phyloP scores from a whole-genome alignment of 768 basidiomycete species.

The Rhodotorula sphaerocarpa region DNA sequence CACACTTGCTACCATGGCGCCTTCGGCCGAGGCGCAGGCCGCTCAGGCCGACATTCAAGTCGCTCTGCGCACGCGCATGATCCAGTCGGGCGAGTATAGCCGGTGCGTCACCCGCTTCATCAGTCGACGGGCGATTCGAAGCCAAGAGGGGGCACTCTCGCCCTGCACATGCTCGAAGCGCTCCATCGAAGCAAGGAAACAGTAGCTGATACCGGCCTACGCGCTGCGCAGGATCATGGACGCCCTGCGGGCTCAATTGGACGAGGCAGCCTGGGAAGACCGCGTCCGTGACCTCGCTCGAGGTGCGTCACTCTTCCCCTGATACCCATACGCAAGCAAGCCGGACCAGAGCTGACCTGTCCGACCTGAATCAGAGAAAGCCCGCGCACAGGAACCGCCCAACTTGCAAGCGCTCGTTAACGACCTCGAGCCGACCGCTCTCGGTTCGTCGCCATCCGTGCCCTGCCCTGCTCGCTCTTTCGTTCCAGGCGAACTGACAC shows the following conservation, averaged over 20 bases:
- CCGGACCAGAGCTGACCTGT: not conserved
- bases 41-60: slow-evolving; percentile 14
- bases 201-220: too few species aligned
- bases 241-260: slow-evolving; percentile 86
- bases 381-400: slow-evolving; percentile 93
- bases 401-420: slow-evolving; percentile 79
- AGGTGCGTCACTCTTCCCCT: slow-evolving; percentile 8
- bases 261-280: slow-evolving; percentile 70
- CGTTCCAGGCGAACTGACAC: not conserved
- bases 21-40: too few species aligned
- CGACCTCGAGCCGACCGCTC: slow-evolving; percentile 72
- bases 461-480: too few species aligned
- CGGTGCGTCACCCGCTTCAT: slow-evolving; percentile 1
- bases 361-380: slow-evolving; percentile 54
- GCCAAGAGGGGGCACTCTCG: too few species aligned
- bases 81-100: slow-evolving; percentile 30
- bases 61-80: slow-evolving; percentile 10
- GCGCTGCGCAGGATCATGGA: slow-evolving; percentile 43
- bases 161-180: too few species aligned
- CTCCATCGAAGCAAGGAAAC: too few species aligned
- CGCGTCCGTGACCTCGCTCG: slow-evolving; percentile 63
- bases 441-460: slow-evolving; percentile 5
- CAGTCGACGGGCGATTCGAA: not conserved
- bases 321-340: not conserved
- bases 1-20: too few species aligned